Conservation (phyloP, 2,329 filamentous ascomycete species). For the Nemania sp. region DNA sequence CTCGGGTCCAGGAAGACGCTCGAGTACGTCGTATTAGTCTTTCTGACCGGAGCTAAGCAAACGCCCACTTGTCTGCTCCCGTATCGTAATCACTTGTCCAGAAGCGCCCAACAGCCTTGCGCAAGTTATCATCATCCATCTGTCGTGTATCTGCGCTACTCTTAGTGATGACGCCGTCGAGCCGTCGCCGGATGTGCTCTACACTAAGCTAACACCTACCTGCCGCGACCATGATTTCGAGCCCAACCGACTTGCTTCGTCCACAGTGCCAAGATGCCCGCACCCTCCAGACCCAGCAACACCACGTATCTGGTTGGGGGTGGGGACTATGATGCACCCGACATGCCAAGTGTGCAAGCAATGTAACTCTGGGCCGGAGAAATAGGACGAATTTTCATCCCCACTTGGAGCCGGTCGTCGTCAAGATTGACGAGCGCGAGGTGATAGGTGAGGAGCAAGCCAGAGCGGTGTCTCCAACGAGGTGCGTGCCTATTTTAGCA, state of each 20-base stretch:
- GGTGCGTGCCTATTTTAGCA: neutral
- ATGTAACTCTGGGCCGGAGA: conserved; percentile 28
- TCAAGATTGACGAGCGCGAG: conserved; percentile 17
- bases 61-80: neutral
- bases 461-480: conserved; percentile 12
- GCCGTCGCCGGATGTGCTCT: conserved; percentile 15
- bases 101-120: neutral
- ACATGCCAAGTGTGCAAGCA: conserved; percentile 23
- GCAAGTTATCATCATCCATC: no score
- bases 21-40: conserved; percentile 11
- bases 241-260: neutral
- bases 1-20: conserved; percentile 21
- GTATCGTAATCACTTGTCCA: conserved; percentile 3
- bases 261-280: conserved; percentile 19
- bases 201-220: conserved; percentile 4
- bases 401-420: conserved; percentile 15
- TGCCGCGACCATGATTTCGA: no score
- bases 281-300: conserved; percentile 7
- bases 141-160: no score
- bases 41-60: neutral
- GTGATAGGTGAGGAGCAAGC: neutral
- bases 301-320: conserved; percentile 15
- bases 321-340: conserved; percentile 22
- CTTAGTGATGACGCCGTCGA: conserved; percentile 12
- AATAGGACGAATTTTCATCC: conserved; percentile 11